Percentiles rank a stretch among this genome's conserved stretches.
Evolutionary conservation across 108 stramenopile species (phyloP).

Genomic region (Craspedostauros australis): DNA sequence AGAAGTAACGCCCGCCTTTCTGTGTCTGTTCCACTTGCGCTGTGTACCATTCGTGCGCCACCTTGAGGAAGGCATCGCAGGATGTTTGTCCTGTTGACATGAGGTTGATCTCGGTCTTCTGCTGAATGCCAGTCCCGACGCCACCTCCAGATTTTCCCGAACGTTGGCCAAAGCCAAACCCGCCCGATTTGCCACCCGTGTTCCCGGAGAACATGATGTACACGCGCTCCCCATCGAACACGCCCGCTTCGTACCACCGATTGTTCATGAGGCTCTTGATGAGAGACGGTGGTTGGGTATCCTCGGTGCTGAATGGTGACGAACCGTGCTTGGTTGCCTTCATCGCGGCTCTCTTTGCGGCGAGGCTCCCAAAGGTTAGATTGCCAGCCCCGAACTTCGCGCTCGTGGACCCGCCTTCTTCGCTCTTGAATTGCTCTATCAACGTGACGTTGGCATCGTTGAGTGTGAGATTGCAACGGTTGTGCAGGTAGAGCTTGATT

Average conservation of each 20-base stretch:
- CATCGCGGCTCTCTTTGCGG: too few relatives aligned
- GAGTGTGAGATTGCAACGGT: not conserved
- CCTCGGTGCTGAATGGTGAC: not conserved
- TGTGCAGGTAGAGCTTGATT: conserved; percentile 27
- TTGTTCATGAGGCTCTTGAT: conserved; percentile 12
- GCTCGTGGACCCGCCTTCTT: too few relatives aligned
- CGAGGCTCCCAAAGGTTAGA: too few relatives aligned
- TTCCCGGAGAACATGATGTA: too few relatives aligned
- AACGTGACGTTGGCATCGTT: not conserved
- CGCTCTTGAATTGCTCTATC: not conserved
- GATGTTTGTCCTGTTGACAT: conserved; percentile 4
- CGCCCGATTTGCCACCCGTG: too few relatives aligned
- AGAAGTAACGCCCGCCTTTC: conserved; percentile 16
- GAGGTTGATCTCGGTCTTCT: not conserved
- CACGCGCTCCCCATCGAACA: too few relatives aligned
- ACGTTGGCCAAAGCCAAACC: too few relatives aligned
- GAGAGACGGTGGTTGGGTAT: conserved; percentile 2
- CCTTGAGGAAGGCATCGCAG: conserved; percentile 18
- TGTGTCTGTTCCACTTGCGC: conserved; percentile 8
- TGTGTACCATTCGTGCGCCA: conserved; percentile 26
- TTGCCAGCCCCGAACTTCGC: too few relatives aligned
- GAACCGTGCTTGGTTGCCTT: too few relatives aligned
- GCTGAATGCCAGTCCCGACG: too few relatives aligned
- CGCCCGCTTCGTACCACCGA: not conserved
- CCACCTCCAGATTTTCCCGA: not conserved